Base-by-base conservation (phyloP, 768 basidiomycete genomes). In the Hericium coralloides region DNA sequence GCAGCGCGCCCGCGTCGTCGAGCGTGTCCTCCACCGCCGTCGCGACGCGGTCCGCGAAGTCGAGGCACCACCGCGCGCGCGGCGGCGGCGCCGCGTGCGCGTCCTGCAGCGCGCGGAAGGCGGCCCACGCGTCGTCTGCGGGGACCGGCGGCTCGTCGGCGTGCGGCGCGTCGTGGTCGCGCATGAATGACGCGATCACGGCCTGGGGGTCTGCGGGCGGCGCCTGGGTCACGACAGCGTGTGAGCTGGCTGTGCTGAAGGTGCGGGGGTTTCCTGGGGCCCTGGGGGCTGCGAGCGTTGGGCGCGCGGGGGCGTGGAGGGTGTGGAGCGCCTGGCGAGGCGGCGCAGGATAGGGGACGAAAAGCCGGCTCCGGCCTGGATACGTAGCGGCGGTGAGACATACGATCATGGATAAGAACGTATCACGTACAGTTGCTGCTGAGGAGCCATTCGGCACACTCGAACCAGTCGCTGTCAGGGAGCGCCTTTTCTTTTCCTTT, bases 401-500 rank as follows among this genome's bases (percentile, higher is more conserved):
- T 38, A 52, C 48, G 22, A 1, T 25, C 10, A 12, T 38, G 31
- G 41, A 50, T 31, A 59, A 38, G 37, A 31, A 22, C 22, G 41
- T 1, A 54, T 51, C 4, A 48, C 61, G 26, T 54, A 62, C 61
- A 45, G 37, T 62, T 60, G 38, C 53, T 23, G 20, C 36, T 6
- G 39, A 45, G 51, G 26, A 60, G 55, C 59, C 61, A 62, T 26
- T 58, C 54, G 10, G 56, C 54, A 43, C 25, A 22, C 57, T 60
- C 53, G 53, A 55, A 39, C 55, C 45, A 31, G 38, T 38, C 22
- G n/a, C 38, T 26, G 6, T 58, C 60, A 45, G 49, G 56, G 7
- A 45, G 51, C 14, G 62, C 62, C 12, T 58, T 60, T 2, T 48
- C 57, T 49, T 63, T 63, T 23, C 62, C 55, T 15, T 58, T 63